Evolutionary conservation across 805 yeast genomes (phyloP), one percentile per base, ranked within the genome.

Genomic region (Metschnikowia amazonensis): DNA sequence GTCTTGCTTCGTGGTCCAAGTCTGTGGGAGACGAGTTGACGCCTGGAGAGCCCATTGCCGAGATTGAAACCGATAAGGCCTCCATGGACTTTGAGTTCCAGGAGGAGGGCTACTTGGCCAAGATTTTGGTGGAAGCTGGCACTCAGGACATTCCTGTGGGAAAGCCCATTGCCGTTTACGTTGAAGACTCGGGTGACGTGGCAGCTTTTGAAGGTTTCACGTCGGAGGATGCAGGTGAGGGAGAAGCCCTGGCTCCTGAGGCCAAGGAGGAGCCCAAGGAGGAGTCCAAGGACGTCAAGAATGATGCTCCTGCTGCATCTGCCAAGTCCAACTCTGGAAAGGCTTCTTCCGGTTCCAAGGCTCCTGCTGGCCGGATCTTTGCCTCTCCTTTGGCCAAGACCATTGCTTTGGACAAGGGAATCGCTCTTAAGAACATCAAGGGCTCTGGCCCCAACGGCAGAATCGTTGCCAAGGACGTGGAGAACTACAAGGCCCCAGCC

Each of bases 61-160:
- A 92, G 72, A 85, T 92, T 54, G 99, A 92, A 74, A 92, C 99
- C 57, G 99, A 90, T 69, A 90, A 90, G 76, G 97, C 98, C 44
- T 82, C 89, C 50, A 92, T 90, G 97, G 98, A 90, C 73, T 92
- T 89, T 59, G 98, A 90, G 72, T 92, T 90, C 77, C 97, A 90
- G 75, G 98, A 90, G 62, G 99, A 92, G 53, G 97, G 97, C 43
- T 89, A 62, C 72, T 72, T 89, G 60, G 97, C 97, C 53, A 88
- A 89, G 75, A 84, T 87, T 59, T 70, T 89, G 54, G 78, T 89
- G 50, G 88, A 79, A 27, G 89, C 81, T 48, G 96, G 97, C 45
- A 70, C 96, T 44, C 84, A 88, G 68, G 97, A 92, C 62, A 74
- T 92, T 44, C 94, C 95, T 31, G 96, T 94, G 39, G 95, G 95